Evolutionary conservation across 139 green algal genomes (phyloP).

Genomic region (Yamagishiella unicocca): DNA sequence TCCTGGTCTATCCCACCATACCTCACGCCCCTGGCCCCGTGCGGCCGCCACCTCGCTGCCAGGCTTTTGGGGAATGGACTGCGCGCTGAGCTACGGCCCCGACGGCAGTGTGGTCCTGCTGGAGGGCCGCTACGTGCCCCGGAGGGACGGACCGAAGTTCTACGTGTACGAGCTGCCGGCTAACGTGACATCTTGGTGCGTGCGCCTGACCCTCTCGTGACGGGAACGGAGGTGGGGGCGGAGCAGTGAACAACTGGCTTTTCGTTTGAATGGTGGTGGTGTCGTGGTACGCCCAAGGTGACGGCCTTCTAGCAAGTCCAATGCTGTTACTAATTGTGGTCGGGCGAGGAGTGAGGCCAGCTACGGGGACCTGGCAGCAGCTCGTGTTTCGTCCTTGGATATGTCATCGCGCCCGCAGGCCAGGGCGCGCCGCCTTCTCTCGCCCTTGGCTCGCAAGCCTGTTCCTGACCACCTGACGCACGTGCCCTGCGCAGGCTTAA

Average conservation of each 20-base stretch:
- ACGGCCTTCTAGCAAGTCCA: too few species aligned
- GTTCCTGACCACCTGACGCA: not conserved
- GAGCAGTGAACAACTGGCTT: too few species aligned
- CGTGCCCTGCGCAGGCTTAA: conserved; percentile 47
- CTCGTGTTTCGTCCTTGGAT: too few species aligned
- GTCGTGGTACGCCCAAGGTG: too few species aligned
- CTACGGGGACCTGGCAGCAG: too few species aligned
- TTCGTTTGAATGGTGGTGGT: too few species aligned
- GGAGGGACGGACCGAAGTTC: conserved; percentile 16
- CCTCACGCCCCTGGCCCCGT: not conserved
- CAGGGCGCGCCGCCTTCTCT: too few species aligned
- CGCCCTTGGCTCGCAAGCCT: too few species aligned
- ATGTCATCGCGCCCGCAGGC: too few species aligned
- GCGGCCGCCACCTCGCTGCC: not conserved
- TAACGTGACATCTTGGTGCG: conserved; percentile 38
- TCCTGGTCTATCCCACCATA: not conserved
- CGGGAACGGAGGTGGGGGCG: not conserved
- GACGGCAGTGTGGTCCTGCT: conserved; percentile 23
- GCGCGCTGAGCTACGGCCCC: conserved; percentile 6
- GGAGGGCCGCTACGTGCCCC: conserved; percentile 39
- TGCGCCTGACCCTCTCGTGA: not conserved
- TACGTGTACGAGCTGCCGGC: conserved; percentile 60
- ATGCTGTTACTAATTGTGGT: too few species aligned
- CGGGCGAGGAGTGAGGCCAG: too few species aligned
- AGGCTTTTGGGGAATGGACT: conserved; percentile 51